phyloP scores from a whole-genome alignment of 345 rosid species.

The Citrus medica region DNA sequence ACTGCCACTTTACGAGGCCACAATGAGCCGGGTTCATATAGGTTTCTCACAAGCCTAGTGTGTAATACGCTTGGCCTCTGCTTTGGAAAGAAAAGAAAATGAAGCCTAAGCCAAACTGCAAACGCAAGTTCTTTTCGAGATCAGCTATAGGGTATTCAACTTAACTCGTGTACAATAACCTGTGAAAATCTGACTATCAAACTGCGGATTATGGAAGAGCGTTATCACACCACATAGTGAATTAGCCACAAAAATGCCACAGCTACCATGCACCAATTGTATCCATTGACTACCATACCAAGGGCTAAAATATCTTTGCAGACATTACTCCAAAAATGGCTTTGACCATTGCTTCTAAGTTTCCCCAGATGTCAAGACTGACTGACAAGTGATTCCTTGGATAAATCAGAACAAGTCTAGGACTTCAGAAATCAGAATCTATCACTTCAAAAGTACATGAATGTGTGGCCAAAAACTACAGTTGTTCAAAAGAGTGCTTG shows the following conservation, averaged over 20 bases:
- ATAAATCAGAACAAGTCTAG: not conserved
- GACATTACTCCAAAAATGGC: not conserved
- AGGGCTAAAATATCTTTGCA: not conserved
- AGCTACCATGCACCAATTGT: not conserved
- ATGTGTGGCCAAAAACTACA: not conserved
- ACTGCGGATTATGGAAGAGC: not conserved
- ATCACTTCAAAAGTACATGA: not conserved
- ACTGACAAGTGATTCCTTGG: not conserved
- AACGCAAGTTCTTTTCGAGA: not conserved
- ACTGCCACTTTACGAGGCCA: not conserved
- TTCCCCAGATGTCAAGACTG: not conserved
- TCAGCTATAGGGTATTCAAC: not conserved
- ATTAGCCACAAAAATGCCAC: not conserved
- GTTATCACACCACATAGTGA: not conserved
- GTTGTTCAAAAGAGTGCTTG: not conserved
- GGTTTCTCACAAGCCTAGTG: not conserved
- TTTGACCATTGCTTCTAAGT: not conserved
- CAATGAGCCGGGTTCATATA: not conserved
- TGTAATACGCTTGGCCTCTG: not conserved
- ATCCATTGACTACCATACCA: not conserved
- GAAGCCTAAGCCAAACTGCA: not conserved
- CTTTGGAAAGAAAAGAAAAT: not conserved
- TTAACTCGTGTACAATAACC: not conserved
- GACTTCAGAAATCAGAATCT: not conserved
- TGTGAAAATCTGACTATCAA: not conserved